Percentiles rank a stretch among this genome's conserved stretches.
phyloP scores from a whole-genome alignment of 192 early-diverging fungal genomes.

The Coemansia sp. region DNA sequence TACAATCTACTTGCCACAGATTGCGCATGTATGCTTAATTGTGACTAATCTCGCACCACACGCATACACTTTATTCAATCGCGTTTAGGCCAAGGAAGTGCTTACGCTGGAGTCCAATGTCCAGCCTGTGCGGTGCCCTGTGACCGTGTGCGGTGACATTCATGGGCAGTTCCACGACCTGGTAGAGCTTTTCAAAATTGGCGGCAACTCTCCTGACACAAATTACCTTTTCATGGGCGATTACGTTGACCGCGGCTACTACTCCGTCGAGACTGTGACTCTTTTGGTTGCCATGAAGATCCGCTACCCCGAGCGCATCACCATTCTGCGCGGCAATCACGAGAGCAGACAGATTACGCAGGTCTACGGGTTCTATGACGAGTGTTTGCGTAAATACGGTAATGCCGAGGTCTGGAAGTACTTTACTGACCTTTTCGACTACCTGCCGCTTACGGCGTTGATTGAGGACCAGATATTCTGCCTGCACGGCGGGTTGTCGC shows the following conservation, averaged over 20 bases:
- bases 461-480: slow-evolving; percentile 99
- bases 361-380: slow-evolving; percentile 99
- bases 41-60: slow-evolving; percentile 9
- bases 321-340: slow-evolving; percentile 97
- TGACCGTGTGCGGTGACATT: slow-evolving; percentile 98
- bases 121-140: slow-evolving; percentile 96
- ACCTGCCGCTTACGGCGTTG: slow-evolving; percentile 91
- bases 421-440: slow-evolving; percentile 98
- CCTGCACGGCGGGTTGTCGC: slow-evolving; percentile 96
- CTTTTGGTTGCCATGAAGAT: slow-evolving; percentile 95
- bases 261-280: slow-evolving; percentile 97
- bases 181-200: slow-evolving; percentile 95
- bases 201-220: slow-evolving; percentile 94
- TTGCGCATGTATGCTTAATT: neutral
- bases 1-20: neutral
- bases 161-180: slow-evolving; percentile 99
- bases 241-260: slow-evolving; percentile 99
- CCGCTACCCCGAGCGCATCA: slow-evolving; percentile 87
- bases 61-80: neutral
- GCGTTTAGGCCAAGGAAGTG: slow-evolving; percentile 86
- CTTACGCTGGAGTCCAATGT: slow-evolving; percentile 97
- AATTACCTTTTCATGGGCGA: slow-evolving; percentile 99
- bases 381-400: slow-evolving; percentile 98
- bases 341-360: slow-evolving; percentile 99
- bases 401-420: slow-evolving; percentile 98